Evolutionary conservation across 441 rosid genomes (phyloP).

Genomic region (Erodium chrysanthum): DNA sequence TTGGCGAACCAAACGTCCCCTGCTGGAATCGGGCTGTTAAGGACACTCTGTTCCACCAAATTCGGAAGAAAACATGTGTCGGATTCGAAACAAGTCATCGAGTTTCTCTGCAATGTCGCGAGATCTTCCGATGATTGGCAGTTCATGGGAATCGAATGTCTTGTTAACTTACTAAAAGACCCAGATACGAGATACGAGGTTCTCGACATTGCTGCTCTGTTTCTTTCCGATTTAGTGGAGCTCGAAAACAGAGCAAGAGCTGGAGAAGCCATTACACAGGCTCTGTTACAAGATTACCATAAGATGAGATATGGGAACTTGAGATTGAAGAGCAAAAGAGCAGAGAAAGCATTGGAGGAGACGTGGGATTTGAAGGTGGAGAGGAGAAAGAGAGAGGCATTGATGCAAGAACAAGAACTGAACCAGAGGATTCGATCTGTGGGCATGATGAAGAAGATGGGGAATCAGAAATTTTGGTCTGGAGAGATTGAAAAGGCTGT

Average conservation of each 20-base stretch:
- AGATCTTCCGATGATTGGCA: constrained; percentile 71
- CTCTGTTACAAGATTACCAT: constrained; percentile 41
- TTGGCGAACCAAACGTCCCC: too few relatives aligned
- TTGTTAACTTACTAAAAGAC: constrained; percentile 58
- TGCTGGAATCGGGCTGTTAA: constrained; percentile 52
- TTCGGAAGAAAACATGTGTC: constrained; percentile 47
- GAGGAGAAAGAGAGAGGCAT: constrained; percentile 44
- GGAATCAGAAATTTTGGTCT: constrained; percentile 40
- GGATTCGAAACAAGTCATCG: constrained; percentile 25
- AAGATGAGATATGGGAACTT: constrained; percentile 37
- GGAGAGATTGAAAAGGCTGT: constrained; percentile 45
- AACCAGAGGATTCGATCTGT: constrained; percentile 32
- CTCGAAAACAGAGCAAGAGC: constrained; percentile 25
- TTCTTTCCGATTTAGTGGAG: constrained; percentile 58
- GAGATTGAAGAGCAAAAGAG: constrained; percentile 33
- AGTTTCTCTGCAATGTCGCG: constrained; percentile 43
- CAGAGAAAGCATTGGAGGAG: constrained; percentile 38
- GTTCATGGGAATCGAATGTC: constrained; percentile 54
- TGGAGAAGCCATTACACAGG: constrained; percentile 45
- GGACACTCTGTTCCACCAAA: constrained; percentile 43
- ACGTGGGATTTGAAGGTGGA: constrained; percentile 53
- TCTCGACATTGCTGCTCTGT: constrained; percentile 34
- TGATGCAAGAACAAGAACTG: constrained; percentile 36
- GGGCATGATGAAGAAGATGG: constrained; percentile 41
- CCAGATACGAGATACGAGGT: constrained; percentile 42